A percentile compares a stretch with the other conserved stretches of the same genome.
Evolutionary conservation across 2,329 filamentous ascomycete genomes (phyloP).

Genomic region (Westerdykella aurantiaca): DNA sequence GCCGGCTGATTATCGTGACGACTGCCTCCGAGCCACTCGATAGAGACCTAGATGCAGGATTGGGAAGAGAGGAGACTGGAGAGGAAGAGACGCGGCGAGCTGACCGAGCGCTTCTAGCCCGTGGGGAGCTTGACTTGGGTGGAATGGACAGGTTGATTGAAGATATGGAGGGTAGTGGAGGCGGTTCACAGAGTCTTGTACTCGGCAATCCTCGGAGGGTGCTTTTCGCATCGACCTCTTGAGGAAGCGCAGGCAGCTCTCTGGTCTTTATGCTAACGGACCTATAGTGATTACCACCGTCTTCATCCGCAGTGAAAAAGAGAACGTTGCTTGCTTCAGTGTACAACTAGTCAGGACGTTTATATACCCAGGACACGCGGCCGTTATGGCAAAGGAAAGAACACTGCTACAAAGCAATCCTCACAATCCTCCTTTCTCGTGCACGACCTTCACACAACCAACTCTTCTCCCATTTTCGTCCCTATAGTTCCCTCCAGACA

Average conservation of each 20-base stretch:
- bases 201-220: constrained; percentile 32
- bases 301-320: not conserved
- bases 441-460: too few species aligned
- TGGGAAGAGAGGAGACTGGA: constrained; percentile 24
- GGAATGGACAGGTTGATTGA: constrained; percentile 45
- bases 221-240: constrained; percentile 30
- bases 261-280: not conserved
- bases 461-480: too few species aligned
- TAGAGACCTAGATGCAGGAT: constrained; percentile 23
- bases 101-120: constrained; percentile 42
- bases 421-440: too few species aligned
- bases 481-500: too few species aligned
- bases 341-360: not conserved
- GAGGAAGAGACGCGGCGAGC: constrained; percentile 22
- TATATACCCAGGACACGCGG: not conserved
- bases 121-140: constrained; percentile 43
- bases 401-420: too few species aligned
- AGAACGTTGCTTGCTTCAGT: not conserved
- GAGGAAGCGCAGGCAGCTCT: not conserved
- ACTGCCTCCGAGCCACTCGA: constrained; percentile 27
- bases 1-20: constrained; percentile 42
- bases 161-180: constrained; percentile 25
- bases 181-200: constrained; percentile 17
- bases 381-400: not conserved
- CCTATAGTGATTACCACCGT: not conserved